Base-by-base conservation (phyloP, 192 early-diverging fungal species). In the Mortierella hygrophila region DNA sequence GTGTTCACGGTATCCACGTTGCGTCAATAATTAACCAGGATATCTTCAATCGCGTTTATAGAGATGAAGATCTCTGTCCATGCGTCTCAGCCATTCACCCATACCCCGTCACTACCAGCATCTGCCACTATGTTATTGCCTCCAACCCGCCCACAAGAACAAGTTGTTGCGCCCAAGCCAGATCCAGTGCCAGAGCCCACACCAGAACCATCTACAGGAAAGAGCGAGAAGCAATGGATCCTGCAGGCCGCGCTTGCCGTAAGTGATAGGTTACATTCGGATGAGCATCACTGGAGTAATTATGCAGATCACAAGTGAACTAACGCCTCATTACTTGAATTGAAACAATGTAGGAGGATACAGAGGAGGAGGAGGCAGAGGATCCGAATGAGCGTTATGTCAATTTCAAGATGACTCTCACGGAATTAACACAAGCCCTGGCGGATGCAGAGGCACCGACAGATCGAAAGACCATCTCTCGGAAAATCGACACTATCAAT, bases 61-160 rank as follows among this genome's bases (percentile, higher is more conserved):
- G 88, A 84, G 20, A 89, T 85, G 82, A 79, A 85, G 49, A 80
- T 85, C 20, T 80, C 83, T 5, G 69, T 80, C 29, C 83, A 85
- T 46, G 74, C 83, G 4, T 80, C 78, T 0, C 78, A 85, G 47
- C 75, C 78, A 49, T 68, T 54, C 42, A 72, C 26, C 4, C 82
- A 84, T 75, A 84, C 72, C 0, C 83, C 83, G 1, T 80, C 83
- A 73, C 46, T 85, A 47, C 83, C 83, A 72, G 78, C 68, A 13
- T 80, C 78, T 4, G 70, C 69, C 23, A 65, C 69, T 1, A 76
- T 76, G 47, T 35, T 40, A 6, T 26, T 70, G 38, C 72, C 70
- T 49, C 18, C 77, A 44, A 47, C 42, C 35, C 68, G 70, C 1
- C 55, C 46, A n/a, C 42, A 18, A 18, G 68, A 71, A 23, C 29